Evolutionary conservation across 2,329 filamentous ascomycete genomes (phyloP), one percentile per base, ranked within the genome.

Genomic region (Ophiostoma pallidulum): DNA sequence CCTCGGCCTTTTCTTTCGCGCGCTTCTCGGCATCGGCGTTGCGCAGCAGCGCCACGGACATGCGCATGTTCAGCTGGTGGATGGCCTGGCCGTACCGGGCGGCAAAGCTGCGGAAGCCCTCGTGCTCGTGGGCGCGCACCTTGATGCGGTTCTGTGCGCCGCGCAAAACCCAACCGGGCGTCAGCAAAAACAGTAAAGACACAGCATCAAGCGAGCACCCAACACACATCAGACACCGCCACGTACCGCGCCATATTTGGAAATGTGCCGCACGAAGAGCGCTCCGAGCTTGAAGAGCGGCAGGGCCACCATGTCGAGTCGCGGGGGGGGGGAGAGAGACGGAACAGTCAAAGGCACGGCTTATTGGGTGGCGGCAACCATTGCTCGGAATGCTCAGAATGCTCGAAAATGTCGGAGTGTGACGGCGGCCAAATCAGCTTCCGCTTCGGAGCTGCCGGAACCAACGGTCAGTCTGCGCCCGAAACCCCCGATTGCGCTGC

Each of bases 131-230:
- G 41, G 79, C 80, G 62, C 80, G 78, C 28, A 68, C 65, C 60
- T 83, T 83, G 58, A 83, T 83, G 54, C 68, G 77, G 60, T 82
- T 83, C 79, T 83, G 52, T n/a, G n/a, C n/a, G n/a, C n/a, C n/a
- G n/a, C n/a, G n/a, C 16, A 16, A 12, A 13, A 18, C 12, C 14
- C 8, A 29, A 6, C 16, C 10, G 8, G 16, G 38, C 33, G 22
- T 39, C 52, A 47, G 22, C 28, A 47, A 33, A 20, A 9, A 36
- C 16, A 26, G 20, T n/a, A n/a, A n/a, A n/a, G n/a, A n/a, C n/a
- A n/a, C 22, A 22, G 12, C 4, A 35, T 8, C 8, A 22, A 65
- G n/a, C n/a, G n/a, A n/a, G n/a, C n/a, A n/a, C n/a, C n/a, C n/a
- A n/a, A n/a, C n/a, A n/a, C n/a, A n/a, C n/a, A n/a, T n/a, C n/a